Conservation (phyloP, 805 yeast species). For the Metschnikowia corniflorae region DNA sequence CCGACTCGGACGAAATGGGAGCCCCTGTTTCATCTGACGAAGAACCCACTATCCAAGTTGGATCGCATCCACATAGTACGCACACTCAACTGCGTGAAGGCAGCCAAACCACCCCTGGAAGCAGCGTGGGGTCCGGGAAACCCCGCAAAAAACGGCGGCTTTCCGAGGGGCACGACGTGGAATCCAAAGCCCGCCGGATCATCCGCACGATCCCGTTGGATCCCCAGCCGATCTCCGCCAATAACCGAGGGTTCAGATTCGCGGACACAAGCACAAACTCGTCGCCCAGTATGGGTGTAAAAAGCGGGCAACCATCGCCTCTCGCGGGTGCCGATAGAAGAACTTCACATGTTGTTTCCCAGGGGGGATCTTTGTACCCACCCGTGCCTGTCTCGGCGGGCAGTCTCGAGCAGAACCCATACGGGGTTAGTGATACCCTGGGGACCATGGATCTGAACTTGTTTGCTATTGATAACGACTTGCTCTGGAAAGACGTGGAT, state of each 20-base stretch:
- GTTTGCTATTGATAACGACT: conserved; percentile 49
- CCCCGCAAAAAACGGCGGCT: conserved; percentile 45
- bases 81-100: conserved; percentile 11
- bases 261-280: conserved; percentile 34
- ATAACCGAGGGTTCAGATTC: conserved; percentile 38
- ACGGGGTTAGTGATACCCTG: conserved; percentile 4
- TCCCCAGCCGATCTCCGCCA: conserved; percentile 66
- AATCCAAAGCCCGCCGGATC: conserved; percentile 67
- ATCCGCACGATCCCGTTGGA: conserved; percentile 78
- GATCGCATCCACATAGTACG: not conserved
- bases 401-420: not conserved
- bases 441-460: conserved; percentile 33
- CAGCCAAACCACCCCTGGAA: conserved; percentile 37
- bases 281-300: conserved; percentile 23
- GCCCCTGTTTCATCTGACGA: conserved; percentile 17
- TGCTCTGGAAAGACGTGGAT: conserved; percentile 79
- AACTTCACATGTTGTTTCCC: not conserved
- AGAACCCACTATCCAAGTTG: conserved; percentile 15
- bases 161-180: conserved; percentile 59
- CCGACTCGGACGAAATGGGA: not conserved
- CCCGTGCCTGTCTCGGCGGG: not conserved
- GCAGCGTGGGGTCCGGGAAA: conserved; percentile 31
- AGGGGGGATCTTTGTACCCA: not conserved
- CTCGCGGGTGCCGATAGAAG: not conserved
- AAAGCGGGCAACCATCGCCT: not conserved